Conservation (phyloP, 116 monocot species). For the Iris pallida region DNA sequence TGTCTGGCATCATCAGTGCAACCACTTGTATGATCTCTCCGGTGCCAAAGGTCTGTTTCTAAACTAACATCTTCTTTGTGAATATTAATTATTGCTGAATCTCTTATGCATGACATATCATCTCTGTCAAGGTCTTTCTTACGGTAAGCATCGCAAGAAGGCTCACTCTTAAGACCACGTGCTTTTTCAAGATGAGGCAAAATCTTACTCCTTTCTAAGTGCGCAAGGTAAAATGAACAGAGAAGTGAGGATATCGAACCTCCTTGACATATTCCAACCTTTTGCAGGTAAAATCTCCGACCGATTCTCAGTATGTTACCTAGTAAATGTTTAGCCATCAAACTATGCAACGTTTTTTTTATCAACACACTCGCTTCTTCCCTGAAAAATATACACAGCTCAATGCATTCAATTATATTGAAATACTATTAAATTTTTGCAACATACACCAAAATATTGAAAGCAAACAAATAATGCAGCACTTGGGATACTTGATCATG, state of each 20-base stretch:
- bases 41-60: neutral
- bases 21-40: neutral
- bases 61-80: neutral
- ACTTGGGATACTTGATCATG: too few species aligned
- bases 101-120: neutral
- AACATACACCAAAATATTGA: too few species aligned
- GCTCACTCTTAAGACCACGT: neutral
- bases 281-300: slow-evolving; percentile 58
- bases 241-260: slow-evolving; percentile 70
- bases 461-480: too few species aligned
- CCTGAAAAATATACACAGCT: slow-evolving; percentile 2
- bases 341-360: slow-evolving; percentile 23
- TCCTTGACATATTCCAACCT: slow-evolving; percentile 85
- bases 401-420: too few species aligned
- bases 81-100: neutral
- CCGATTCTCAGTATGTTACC: slow-evolving; percentile 53
- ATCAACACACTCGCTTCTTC: slow-evolving; percentile 12
- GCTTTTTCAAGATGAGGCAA: slow-evolving; percentile 61
- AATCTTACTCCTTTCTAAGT: slow-evolving; percentile 68
- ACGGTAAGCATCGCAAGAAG: neutral
- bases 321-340: slow-evolving; percentile 65
- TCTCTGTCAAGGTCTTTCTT: neutral
- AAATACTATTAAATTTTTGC: too few species aligned
- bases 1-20: neutral
- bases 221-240: slow-evolving; percentile 84